Percentiles rank a stretch among this genome's conserved stretches.
These are phyloP conservation scores for Talaromyces thailandensis DNA, from an alignment of 495 filamentous ascomycete genomes.

Conservation along the genomic window DNA sequence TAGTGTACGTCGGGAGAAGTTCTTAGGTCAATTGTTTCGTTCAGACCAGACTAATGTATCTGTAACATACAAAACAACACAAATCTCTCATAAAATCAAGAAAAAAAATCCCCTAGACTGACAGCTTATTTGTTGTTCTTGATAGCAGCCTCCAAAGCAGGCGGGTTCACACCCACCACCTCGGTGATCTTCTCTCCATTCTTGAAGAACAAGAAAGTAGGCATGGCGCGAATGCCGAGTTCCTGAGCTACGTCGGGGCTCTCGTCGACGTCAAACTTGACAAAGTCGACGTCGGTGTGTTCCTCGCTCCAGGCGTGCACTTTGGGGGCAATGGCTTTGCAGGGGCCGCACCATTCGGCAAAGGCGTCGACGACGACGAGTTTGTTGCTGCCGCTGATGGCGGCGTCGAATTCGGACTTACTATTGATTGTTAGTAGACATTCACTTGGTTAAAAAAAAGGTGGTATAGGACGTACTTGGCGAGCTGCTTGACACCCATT, in stretches of 20 bases:
- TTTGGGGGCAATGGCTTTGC: conserved; percentile 76
- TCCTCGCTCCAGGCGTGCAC: conserved; percentile 54
- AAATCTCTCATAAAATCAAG: not conserved
- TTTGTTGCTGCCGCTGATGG: conserved; percentile 26
- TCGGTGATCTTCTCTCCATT: conserved; percentile 53
- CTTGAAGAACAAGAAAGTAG: conserved; percentile 85
- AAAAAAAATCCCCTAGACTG: not conserved
- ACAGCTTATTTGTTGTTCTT: conserved; percentile 8
- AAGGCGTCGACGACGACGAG: conserved; percentile 79
- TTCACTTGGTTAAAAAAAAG: not conserved
- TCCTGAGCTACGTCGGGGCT: conserved; percentile 67
- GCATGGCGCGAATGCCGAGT: conserved; percentile 87
- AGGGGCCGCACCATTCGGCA: conserved; percentile 91
- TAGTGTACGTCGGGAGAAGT: not conserved
- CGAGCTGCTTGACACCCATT: conserved; percentile 49
- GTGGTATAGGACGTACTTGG: conserved; percentile 24
- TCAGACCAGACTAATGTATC: not conserved
- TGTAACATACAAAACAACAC: not conserved
- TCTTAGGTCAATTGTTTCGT: not conserved
- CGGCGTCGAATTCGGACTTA: conserved; percentile 49
- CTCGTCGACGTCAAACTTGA: conserved; percentile 90
- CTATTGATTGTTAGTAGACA: conserved; percentile 32
- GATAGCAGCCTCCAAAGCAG: conserved; percentile 48
- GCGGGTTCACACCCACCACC: conserved; percentile 74
- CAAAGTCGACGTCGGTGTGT: conserved; percentile 56